Evolutionary conservation across 2,329 filamentous ascomycete species (phyloP).

Genomic region (Calonectria multiphialidica): DNA sequence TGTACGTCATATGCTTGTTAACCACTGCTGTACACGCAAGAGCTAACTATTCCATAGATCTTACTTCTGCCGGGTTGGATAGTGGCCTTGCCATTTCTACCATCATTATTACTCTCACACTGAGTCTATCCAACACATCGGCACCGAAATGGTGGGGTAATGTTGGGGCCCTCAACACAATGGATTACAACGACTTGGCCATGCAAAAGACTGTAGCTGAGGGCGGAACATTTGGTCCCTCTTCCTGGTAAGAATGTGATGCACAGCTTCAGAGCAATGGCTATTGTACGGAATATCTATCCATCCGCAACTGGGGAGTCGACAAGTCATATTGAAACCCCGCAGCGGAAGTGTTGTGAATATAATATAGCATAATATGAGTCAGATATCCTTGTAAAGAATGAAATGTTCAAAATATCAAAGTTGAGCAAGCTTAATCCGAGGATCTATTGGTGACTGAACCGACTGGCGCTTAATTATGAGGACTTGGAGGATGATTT

Average conservation of each 20-base stretch:
- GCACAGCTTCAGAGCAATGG: neutral
- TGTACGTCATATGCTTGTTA: neutral
- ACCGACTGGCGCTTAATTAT: no score
- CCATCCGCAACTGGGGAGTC: neutral
- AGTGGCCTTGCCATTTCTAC: neutral
- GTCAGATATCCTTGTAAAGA: no score
- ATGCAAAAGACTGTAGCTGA: neutral
- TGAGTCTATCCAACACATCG: neutral
- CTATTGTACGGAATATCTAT: neutral
- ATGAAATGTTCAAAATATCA: no score
- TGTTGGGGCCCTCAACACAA: neutral
- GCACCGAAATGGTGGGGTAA: constrained; percentile 2
- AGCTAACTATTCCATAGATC: neutral
- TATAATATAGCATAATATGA: neutral
- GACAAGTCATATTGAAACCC: neutral
- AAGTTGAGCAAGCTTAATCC: no score
- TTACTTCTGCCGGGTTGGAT: neutral
- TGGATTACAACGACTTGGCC: neutral
- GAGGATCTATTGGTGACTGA: no score
- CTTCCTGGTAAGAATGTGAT: constrained; percentile 1
- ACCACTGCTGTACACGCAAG: no score
- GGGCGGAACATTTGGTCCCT: constrained; percentile 1
- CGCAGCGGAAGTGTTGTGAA: no score
- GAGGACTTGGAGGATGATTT: no score
- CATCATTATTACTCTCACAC: neutral